Base-by-base conservation (phyloP, 2,329 filamentous ascomycete genomes). In the Sarocladium strictum region DNA sequence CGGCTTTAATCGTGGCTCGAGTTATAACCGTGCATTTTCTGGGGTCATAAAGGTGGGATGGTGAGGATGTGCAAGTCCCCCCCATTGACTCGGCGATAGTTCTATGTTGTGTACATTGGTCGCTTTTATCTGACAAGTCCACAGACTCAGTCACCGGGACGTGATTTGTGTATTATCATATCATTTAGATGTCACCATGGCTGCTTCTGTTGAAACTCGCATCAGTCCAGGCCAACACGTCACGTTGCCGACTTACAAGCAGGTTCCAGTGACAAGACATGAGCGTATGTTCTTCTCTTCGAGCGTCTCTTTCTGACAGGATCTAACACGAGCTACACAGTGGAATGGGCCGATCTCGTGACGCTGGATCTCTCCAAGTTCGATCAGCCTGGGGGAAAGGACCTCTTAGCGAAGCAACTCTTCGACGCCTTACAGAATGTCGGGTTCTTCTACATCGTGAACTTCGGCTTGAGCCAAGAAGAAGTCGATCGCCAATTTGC, bases 391-490 rank as follows among this genome's bases (percentile, higher is more conserved):
- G 78, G 75, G 1, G 80, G 80, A 3, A 83, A 81, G 60, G 69
- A 80, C 57, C 67, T 69, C 37, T 67, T 84, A 1, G 77, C 79
- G 1, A 71, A 75, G 47, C 77, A 83, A 58, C 71, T 85, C 1
- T 73, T 77, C 19, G 76, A 83, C 53, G 80, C 80, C 2, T 76
- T 80, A 9, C 69, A 73, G 29, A 67, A 74, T 33, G 71, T 76
- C 38, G 59, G 81, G 0, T 81, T 85, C 69, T 86, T 85, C 68
- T 84, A 85, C 57, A 76, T 85, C 19, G 78, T 77, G 56, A 83
- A 85, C 66, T 85, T 80, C 57, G 81, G 81, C 29, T 72, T 86
- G n/a, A 69, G 67, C 1, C 80, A 85, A 63, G 80, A 83, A 47
- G 71, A 83, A 62, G 74, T 86, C 1, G 76, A 85, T 58, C 70